Conservation (phyloP, 495 filamentous ascomycete genomes). For the Penicilliopsis zonata region DNA sequence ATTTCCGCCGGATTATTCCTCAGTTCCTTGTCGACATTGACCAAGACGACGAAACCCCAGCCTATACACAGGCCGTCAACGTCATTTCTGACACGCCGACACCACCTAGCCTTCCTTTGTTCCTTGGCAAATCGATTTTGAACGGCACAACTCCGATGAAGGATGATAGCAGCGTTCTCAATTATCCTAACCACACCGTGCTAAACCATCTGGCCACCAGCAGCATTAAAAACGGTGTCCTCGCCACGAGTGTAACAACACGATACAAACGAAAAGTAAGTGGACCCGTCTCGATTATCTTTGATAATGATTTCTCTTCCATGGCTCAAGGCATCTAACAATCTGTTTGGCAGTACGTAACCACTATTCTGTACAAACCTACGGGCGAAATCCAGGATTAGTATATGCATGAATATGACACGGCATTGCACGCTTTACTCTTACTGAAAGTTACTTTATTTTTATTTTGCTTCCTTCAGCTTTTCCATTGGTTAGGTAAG, state of each 20-base stretch:
- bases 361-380: conserved; percentile 94
- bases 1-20: conserved; percentile 53
- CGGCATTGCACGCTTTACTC: too few species aligned
- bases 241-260: conserved; percentile 95
- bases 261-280: conserved; percentile 90
- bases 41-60: conserved; percentile 60
- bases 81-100: conserved; percentile 63
- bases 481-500: too few species aligned
- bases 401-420: conserved; percentile 13
- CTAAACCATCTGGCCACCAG: conserved; percentile 96
- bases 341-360: conserved; percentile 64
- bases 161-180: conserved; percentile 92
- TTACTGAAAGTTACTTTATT: too few species aligned
- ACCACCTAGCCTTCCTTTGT: conserved; percentile 79
- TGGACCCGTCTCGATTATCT: background rate
- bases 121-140: conserved; percentile 87
- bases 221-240: conserved; percentile 90
- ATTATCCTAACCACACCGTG: conserved; percentile 93
- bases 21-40: conserved; percentile 80
- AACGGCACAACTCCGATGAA: conserved; percentile 87
- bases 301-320: background rate
- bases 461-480: too few species aligned
- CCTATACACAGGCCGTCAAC: conserved; percentile 55
- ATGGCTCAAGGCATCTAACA: conserved; percentile 5
- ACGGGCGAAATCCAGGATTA: conserved; percentile 39